phyloP scores from a whole-genome alignment of 805 yeast species.

The Lipomyces sp. region DNA sequence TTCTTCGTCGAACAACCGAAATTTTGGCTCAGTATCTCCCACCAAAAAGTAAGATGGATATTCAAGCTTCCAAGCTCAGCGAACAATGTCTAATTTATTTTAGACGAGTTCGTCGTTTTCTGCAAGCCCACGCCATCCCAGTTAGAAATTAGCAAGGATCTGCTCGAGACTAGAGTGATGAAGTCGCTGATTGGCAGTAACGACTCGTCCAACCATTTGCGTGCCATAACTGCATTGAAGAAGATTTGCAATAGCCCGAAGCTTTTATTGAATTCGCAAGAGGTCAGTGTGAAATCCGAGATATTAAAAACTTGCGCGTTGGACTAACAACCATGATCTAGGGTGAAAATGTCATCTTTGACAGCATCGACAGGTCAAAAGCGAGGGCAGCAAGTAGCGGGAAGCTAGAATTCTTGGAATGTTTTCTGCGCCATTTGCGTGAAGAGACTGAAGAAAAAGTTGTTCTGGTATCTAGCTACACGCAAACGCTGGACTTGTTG shows the following conservation, averaged over 20 bases:
- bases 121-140: slow-evolving; percentile 72
- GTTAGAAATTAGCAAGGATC: slow-evolving; percentile 50
- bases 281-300: slow-evolving; percentile 1
- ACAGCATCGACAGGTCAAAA: slow-evolving; percentile 8
- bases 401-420: slow-evolving; percentile 59
- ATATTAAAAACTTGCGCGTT: not conserved
- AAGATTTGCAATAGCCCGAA: slow-evolving; percentile 83
- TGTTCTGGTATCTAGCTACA: slow-evolving; percentile 82
- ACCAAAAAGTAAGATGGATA: slow-evolving; percentile 43
- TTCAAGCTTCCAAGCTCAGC: not conserved
- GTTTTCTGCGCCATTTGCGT: slow-evolving; percentile 52
- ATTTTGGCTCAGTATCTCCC: slow-evolving; percentile 59
- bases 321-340: not conserved
- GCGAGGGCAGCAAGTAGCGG: slow-evolving; percentile 45
- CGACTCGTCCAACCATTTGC: slow-evolving; percentile 46
- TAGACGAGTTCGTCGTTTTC: slow-evolving; percentile 66
- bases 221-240: slow-evolving; percentile 68
- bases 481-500: slow-evolving; percentile 77
- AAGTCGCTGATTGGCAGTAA: slow-evolving; percentile 37
- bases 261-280: slow-evolving; percentile 39
- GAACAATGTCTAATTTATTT: not conserved
- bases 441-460: slow-evolving; percentile 59
- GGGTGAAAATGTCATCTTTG: slow-evolving; percentile 6
- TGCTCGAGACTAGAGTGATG: slow-evolving; percentile 41
- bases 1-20: slow-evolving; percentile 67